Percentiles rank a stretch among this genome's conserved stretches.
Evolutionary conservation across 345 rosid species (phyloP).

Genomic region (Eucalyptus polyanthemos): DNA sequence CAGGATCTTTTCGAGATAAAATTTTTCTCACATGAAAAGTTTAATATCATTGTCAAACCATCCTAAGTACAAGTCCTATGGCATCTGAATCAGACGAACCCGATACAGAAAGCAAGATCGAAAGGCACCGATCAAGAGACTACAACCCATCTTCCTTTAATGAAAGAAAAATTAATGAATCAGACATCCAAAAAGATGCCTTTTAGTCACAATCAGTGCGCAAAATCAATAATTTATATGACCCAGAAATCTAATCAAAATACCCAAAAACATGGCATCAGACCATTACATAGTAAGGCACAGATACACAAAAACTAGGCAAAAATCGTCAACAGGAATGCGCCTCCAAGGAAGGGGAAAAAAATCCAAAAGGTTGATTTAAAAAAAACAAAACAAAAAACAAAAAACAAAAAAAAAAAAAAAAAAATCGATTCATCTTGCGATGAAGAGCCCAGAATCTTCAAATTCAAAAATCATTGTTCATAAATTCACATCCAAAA

Average conservation of each 20-base stretch:
- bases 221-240: not conserved
- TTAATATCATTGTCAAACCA: not conserved
- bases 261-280: not conserved
- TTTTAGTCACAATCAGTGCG: not conserved
- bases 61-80: not conserved
- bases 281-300: not conserved
- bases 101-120: not conserved
- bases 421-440: not conserved
- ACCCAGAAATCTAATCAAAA: not conserved
- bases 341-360: not conserved
- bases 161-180: not conserved
- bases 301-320: not conserved
- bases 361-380: not conserved
- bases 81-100: not conserved
- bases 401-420: too few species aligned
- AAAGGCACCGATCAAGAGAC: not conserved
- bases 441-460: not conserved
- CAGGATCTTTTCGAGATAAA: not conserved
- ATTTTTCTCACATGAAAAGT: not conserved
- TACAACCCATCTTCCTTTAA: not conserved
- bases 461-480: not conserved
- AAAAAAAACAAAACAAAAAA: too few species aligned
- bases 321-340: not conserved
- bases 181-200: not conserved
- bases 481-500: not conserved